Evolutionary conservation across 345 rosid genomes (phyloP).

Genomic region (Ceriops decandra): DNA sequence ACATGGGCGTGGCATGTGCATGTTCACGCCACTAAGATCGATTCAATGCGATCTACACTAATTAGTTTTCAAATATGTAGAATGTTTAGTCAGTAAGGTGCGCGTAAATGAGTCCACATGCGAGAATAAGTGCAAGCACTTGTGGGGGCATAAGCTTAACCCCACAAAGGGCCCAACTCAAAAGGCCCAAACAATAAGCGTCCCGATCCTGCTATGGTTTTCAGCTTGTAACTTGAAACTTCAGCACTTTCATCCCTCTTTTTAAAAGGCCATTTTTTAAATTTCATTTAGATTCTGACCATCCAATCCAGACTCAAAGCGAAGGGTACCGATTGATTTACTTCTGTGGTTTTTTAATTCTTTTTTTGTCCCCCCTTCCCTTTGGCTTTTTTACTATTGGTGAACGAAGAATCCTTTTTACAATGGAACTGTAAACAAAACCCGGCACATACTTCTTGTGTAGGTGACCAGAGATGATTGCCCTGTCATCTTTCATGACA

Average conservation of each 20-base stretch:
- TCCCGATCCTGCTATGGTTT: no score
- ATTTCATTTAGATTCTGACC: neutral
- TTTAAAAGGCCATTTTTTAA: no score
- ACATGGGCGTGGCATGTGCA: no score
- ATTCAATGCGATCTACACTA: no score
- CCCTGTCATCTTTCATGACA: slow-evolving; percentile 33
- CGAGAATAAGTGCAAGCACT: no score
- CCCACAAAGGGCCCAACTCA: no score
- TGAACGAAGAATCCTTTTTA: slow-evolving; percentile 4
- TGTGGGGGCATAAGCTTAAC: no score
- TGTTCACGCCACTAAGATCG: no score
- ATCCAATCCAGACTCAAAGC: neutral
- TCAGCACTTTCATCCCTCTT: neutral
- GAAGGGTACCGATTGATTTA: slow-evolving; percentile 21
- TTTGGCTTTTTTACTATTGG: neutral
- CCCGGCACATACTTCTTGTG: slow-evolving; percentile 5
- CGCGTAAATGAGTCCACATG: no score
- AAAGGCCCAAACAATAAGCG: no score
- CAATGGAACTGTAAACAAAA: slow-evolving; percentile 1
- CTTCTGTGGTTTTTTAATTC: slow-evolving; percentile 7
- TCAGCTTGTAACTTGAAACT: neutral
- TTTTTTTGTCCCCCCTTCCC: neutral
- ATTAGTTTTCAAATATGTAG: no score
- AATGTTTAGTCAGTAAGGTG: no score
- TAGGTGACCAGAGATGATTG: slow-evolving; percentile 28